Percentiles rank a stretch among this genome's conserved stretches.
phyloP scores from a whole-genome alignment of 305 asterid species.

The Fraxinus dipetala region DNA sequence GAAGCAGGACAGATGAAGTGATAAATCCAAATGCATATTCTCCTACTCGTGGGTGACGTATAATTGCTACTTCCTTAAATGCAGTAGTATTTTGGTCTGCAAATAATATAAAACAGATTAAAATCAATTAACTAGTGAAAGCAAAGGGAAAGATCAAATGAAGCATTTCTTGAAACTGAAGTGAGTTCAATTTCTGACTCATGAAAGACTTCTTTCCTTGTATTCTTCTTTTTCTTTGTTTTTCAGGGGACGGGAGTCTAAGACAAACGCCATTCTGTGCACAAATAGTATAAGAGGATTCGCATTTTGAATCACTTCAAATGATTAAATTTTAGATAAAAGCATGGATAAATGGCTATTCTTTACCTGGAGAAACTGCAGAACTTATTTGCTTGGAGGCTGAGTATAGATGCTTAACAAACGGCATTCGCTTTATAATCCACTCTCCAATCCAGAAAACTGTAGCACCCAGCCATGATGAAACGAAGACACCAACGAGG shows the following conservation, averaged over 20 bases:
- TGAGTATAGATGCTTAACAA: constrained; percentile 67
- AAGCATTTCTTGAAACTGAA: neutral
- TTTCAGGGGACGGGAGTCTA: neutral
- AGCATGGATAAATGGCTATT: constrained; percentile 9
- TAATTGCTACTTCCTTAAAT: constrained; percentile 90
- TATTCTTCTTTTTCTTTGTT: neutral
- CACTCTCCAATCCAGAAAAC: constrained; percentile 93
- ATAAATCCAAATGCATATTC: constrained; percentile 96
- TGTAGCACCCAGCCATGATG: constrained; percentile 92
- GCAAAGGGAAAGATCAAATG: neutral
- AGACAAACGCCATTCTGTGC: neutral
- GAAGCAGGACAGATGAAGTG: constrained; percentile 83
- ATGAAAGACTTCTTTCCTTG: neutral
- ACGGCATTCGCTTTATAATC: constrained; percentile 87
- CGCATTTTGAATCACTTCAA: constrained; percentile 12
- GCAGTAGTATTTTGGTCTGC: constrained; percentile 87
- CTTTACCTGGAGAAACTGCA: constrained; percentile 84
- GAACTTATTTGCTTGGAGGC: constrained; percentile 96
- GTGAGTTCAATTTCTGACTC: neutral
- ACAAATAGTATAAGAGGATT: neutral
- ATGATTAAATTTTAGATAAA: constrained; percentile 1
- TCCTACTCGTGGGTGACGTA: constrained; percentile 90
- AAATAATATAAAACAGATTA: constrained; percentile 16
- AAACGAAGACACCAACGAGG: constrained; percentile 77
- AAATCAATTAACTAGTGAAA: constrained; percentile 11